Base-by-base conservation (phyloP, 768 basidiomycete species). In the Naganishia randhawae region DNA sequence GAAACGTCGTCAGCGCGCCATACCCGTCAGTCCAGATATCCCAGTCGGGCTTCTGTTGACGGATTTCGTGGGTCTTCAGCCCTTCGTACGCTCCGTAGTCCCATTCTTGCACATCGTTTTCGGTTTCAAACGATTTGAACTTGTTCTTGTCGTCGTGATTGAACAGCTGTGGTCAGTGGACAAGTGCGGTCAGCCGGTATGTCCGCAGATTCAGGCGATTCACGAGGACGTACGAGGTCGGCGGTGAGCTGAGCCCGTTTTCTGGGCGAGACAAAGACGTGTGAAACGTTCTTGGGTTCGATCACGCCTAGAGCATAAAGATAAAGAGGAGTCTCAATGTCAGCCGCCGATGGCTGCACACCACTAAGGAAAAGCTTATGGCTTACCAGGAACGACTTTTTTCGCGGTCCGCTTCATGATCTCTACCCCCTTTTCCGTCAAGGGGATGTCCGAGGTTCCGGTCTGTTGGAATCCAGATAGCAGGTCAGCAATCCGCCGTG, bases 11-110 rank as follows among this genome's bases (percentile, higher is more conserved):
- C 8, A 29, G 11, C 39, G 35, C 77, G 88, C 39, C 57, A 19
- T 29, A 61, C 88, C 90, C 92, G 74, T 93, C 89, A 45, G 78
- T 84, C 91, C 91, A 95, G 73, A 94, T 92, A n/a, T 77, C 74
- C 92, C 92, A 97, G 37, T 75, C 77, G 3, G 84, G 82, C 61
- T 82, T 84, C 66, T 81, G 83, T 55, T 83, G 83, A 69, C 86
- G 82, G 73, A 95, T 95, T 73, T 95, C 90, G n/a, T 85, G 81
- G n/a, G 87, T 82, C 31, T 84, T 77, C 48, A 93, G 84, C 6
- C 92, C 93, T 77, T 95, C 93, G 75, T 90, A 96, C 9, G 90
- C 86, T 11, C 94, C 90, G 82, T 81, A 95, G 74, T 95, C 89
- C 92, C 92, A 75, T 89, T 92, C 48, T 88, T 82, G 61, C 7